Conservation (phyloP, 371 early-diverging fungal species). For the Nosema granulosis region DNA sequence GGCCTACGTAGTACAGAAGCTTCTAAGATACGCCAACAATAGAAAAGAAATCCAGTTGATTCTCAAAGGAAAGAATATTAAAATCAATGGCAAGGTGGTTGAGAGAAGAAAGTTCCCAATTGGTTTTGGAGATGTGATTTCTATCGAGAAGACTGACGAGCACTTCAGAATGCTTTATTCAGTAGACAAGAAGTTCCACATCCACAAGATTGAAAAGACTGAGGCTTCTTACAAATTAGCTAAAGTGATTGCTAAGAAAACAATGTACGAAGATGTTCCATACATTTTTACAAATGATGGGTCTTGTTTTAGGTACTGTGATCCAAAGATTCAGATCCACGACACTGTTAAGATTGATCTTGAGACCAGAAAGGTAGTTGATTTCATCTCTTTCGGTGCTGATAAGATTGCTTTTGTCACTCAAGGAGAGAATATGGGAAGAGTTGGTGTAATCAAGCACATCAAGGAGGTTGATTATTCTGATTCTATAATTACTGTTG, state of each 20-base stretch:
- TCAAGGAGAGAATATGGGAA: slow-evolving; percentile 96
- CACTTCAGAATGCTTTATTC: slow-evolving; percentile 98
- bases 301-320: slow-evolving; percentile 96
- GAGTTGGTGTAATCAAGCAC: slow-evolving; percentile 91
- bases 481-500: slow-evolving; percentile 85
- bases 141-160: slow-evolving; percentile 95
- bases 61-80: slow-evolving; percentile 91
- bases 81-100: slow-evolving; percentile 96
- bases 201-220: slow-evolving; percentile 94
- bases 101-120: slow-evolving; percentile 94
- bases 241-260: slow-evolving; percentile 87
- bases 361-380: slow-evolving; percentile 82
- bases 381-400: slow-evolving; percentile 84
- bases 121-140: slow-evolving; percentile 97
- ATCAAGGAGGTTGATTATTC: slow-evolving; percentile 92
- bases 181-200: slow-evolving; percentile 94
- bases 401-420: slow-evolving; percentile 91
- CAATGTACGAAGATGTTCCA: slow-evolving; percentile 86
- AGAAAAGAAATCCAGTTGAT: slow-evolving; percentile 90
- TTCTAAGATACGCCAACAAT: slow-evolving; percentile 94
- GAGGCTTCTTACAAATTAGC: slow-evolving; percentile 97
- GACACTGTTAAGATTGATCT: slow-evolving; percentile 95
- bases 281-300: slow-evolving; percentile 96
- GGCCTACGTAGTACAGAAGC: slow-evolving; percentile 91
- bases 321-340: slow-evolving; percentile 93